phyloP scores from a whole-genome alignment of 2,329 filamentous ascomycete genomes.

The Paraphaeosphaeria sporulosa region DNA sequence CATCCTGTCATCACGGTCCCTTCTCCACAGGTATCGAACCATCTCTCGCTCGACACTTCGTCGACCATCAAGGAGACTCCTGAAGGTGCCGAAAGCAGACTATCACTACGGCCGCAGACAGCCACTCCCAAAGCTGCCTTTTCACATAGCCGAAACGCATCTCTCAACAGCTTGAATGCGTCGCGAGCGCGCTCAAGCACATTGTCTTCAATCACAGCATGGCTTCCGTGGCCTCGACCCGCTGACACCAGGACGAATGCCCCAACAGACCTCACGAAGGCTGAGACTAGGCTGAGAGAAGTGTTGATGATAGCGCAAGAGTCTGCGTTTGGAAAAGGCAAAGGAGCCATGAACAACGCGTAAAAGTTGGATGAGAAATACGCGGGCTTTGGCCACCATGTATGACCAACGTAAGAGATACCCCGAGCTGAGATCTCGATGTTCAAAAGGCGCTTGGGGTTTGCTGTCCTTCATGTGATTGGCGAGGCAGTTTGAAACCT shows the following conservation, averaged over 20 bases:
- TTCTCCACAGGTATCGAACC: slow-evolving; percentile 44
- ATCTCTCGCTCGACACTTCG: slow-evolving; percentile 44
- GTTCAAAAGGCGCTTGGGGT: slow-evolving; percentile 1
- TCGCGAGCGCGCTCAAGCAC: slow-evolving; percentile 36
- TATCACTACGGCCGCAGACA: slow-evolving; percentile 21
- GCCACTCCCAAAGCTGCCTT: slow-evolving; percentile 13
- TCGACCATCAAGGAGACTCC: slow-evolving; percentile 34
- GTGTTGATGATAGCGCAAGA: slow-evolving; percentile 38
- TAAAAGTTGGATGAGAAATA: slow-evolving; percentile 16
- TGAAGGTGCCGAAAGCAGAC: slow-evolving; percentile 16
- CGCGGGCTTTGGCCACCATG: neutral
- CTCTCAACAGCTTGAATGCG: slow-evolving; percentile 29
- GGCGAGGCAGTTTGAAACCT: neutral
- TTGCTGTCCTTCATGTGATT: neutral
- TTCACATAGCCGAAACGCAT: slow-evolving; percentile 34
- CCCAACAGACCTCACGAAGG: slow-evolving; percentile 39
- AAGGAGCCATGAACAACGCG: slow-evolving; percentile 31
- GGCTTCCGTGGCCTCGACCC: slow-evolving; percentile 46
- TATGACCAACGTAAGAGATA: slow-evolving; percentile 5
- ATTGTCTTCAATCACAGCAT: slow-evolving; percentile 42
- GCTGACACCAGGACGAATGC: slow-evolving; percentile 22
- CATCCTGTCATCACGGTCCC: slow-evolving; percentile 44
- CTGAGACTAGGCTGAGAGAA: slow-evolving; percentile 40
- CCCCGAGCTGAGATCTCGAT: neutral
- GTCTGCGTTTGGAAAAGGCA: slow-evolving; percentile 33